Evolutionary conservation across 805 yeast species (phyloP), one percentile per base, ranked within the genome.

Genomic region (Yamadazyma sp.): DNA sequence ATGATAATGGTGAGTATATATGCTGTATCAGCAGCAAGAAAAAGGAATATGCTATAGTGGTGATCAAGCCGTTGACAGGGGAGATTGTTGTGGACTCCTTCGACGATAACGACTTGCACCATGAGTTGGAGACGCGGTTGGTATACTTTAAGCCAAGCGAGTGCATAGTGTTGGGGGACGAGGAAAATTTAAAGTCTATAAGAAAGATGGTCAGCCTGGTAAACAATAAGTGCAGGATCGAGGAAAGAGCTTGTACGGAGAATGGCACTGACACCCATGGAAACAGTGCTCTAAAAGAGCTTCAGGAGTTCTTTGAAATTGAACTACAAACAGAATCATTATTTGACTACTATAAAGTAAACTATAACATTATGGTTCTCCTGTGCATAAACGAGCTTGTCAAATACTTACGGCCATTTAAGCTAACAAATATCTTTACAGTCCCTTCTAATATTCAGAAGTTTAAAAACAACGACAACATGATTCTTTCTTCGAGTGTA

Each of bases 91-190:
- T 77, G 45, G 98, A 93, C 55, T 60, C 61, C 6, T 88, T 93
- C 53, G 54, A 54, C 3, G 97, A 89, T 51, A 68, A 70, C 13
- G 56, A 63, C 8, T 44, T 76, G 8, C 68, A 82, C n/a, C 72
- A 64, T 28, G 82, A 82, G 45, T 59, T 91, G 14, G 89, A 84
- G 44, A 85, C 95, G 0, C 61, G 98, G 37, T 56, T 88, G 6
- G 61, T 76, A 30, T 88, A 86, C 55, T 60, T 90, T 42, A 77
- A 77, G 28, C 97, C 98, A 0, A 74, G 80, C 27, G 98, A 91
- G 55, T 71, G 86, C 9, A 34, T 34, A n/a, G 14, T 38, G 6
- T 6, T 38, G 11, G 6, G 35, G 14, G 33, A 20, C 17, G 23
- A 13, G 6, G 47, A 53, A 6, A 64, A 57, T 37, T 62, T 74